phyloP scores from a whole-genome alignment of 352 stramenopile genomes.

The Thalassiosira livingstoniorum region DNA sequence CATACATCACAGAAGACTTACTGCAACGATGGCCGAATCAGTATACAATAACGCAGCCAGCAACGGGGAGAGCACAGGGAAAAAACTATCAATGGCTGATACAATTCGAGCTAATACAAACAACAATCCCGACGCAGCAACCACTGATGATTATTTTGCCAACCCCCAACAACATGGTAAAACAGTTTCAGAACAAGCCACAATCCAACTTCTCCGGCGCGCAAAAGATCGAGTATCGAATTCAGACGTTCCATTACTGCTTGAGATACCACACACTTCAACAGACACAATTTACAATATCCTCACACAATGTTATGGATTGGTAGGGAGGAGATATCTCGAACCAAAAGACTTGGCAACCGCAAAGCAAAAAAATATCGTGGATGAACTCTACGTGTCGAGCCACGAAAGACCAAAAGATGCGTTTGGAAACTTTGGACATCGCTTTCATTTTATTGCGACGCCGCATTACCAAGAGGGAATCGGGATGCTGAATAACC shows the following conservation, averaged over 20 bases:
- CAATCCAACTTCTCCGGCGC: slow-evolving; percentile 42
- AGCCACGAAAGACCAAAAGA: slow-evolving; percentile 32
- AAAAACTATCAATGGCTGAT: too few relatives aligned
- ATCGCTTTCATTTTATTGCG: slow-evolving; percentile 50
- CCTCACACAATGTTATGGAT: slow-evolving; percentile 49
- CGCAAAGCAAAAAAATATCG: slow-evolving; percentile 10
- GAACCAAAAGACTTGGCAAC: slow-evolving; percentile 3
- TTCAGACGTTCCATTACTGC: slow-evolving; percentile 41
- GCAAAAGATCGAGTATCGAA: slow-evolving; percentile 40
- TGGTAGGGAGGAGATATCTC: slow-evolving; percentile 22
- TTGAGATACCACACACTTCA: slow-evolving; percentile 31
- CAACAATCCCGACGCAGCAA: too few relatives aligned
- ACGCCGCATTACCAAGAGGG: slow-evolving; percentile 56
- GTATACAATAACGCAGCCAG: too few relatives aligned
- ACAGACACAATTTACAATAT: slow-evolving; percentile 47
- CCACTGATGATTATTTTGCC: not conserved
- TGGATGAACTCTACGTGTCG: slow-evolving; percentile 35
- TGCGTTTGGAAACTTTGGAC: not conserved
- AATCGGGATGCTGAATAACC: slow-evolving; percentile 23
- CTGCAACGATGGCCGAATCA: too few relatives aligned
- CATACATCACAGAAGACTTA: too few relatives aligned
- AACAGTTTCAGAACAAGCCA: not conserved
- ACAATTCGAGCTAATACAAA: too few relatives aligned
- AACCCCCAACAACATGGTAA: not conserved
- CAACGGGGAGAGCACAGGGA: too few relatives aligned